Percentiles rank a stretch among this genome's conserved stretches.
These are phyloP conservation scores for Caloboletus inedulis DNA, from an alignment of 1,284 basidiomycete genomes.

Conservation along the genomic window DNA sequence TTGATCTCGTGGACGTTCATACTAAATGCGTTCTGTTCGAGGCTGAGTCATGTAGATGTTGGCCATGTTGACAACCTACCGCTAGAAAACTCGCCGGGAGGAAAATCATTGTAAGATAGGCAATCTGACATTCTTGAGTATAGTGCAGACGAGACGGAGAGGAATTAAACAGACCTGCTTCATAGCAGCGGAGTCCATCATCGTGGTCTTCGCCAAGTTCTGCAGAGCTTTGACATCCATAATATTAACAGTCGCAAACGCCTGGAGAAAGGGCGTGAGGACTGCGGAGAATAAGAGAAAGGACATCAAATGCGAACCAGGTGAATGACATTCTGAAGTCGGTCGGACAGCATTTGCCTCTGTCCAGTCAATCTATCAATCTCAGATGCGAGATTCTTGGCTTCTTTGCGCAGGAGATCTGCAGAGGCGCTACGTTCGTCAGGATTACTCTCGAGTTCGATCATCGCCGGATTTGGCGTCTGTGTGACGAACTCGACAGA, in stretches of 20 bases:
- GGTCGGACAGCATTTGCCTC: slow-evolving; percentile 42
- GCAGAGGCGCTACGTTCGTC: slow-evolving; percentile 16
- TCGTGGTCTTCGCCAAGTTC: slow-evolving; percentile 43
- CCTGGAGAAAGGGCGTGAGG: slow-evolving; percentile 30
- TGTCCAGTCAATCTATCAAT: slow-evolving; percentile 44
- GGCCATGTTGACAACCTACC: slow-evolving; percentile 34
- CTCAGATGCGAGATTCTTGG: slow-evolving; percentile 41
- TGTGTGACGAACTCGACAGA: slow-evolving; percentile 46
- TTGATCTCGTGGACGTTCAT: slow-evolving; percentile 42
- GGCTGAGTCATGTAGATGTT: slow-evolving; percentile 1
- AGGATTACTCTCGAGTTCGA: slow-evolving; percentile 13
- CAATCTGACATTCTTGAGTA: slow-evolving; percentile 23
- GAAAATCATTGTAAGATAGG: slow-evolving; percentile 34
- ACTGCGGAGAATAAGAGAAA: neutral
- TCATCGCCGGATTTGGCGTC: slow-evolving; percentile 45
- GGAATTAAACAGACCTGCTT: slow-evolving; percentile 35
- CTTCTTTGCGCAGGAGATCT: slow-evolving; percentile 42
- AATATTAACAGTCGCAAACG: slow-evolving; percentile 49
- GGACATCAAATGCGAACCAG: slow-evolving; percentile 26
- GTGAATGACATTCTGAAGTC: slow-evolving; percentile 53
- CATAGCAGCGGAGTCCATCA: slow-evolving; percentile 50
- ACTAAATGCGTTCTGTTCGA: slow-evolving; percentile 32
- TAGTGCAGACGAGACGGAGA: neutral
- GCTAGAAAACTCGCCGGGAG: slow-evolving; percentile 31
- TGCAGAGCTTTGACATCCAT: slow-evolving; percentile 46